Evolutionary conservation across 2,329 filamentous ascomycete genomes (phyloP).

Genomic region (Ophiostoma perfectum): DNA sequence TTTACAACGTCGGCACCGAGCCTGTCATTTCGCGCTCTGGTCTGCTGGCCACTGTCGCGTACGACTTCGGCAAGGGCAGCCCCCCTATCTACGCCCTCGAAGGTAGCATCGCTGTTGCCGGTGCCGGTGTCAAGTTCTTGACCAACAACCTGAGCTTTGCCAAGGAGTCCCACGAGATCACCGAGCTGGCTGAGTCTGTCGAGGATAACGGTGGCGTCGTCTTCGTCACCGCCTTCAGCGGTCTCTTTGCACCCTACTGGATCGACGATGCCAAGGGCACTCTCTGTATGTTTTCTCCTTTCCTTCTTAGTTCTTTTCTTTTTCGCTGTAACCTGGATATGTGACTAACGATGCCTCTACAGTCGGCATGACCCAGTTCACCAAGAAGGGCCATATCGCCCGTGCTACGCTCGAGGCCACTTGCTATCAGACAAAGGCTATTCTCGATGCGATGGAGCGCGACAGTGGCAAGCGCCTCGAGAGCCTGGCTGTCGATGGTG

Average conservation of each 20-base stretch:
- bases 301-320: constrained; percentile 30
- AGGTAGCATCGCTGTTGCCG: constrained; percentile 76
- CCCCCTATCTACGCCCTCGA: constrained; percentile 73
- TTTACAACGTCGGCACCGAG: constrained; percentile 81
- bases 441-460: constrained; percentile 83
- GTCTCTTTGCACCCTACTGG: constrained; percentile 90
- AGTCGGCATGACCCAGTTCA: constrained; percentile 81
- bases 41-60: constrained; percentile 79
- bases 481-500: constrained; percentile 77
- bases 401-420: constrained; percentile 85
- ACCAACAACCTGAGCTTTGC: constrained; percentile 60
- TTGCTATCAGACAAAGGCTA: constrained; percentile 87
- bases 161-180: constrained; percentile 45
- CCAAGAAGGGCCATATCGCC: constrained; percentile 77
- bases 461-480: constrained; percentile 72
- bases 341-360: neutral
- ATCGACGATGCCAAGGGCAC: constrained; percentile 89
- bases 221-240: constrained; percentile 86
- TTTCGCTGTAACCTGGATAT: neutral
- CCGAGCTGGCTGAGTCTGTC: constrained; percentile 47
- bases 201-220: constrained; percentile 75
- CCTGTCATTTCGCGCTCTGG: constrained; percentile 82
- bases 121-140: constrained; percentile 72
- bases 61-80: constrained; percentile 60
- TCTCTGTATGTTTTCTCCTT: constrained; percentile 53